Evolutionary conservation across 164 flowering plant species (phyloP).

Genomic region (Chloranthus sessilifolius): DNA sequence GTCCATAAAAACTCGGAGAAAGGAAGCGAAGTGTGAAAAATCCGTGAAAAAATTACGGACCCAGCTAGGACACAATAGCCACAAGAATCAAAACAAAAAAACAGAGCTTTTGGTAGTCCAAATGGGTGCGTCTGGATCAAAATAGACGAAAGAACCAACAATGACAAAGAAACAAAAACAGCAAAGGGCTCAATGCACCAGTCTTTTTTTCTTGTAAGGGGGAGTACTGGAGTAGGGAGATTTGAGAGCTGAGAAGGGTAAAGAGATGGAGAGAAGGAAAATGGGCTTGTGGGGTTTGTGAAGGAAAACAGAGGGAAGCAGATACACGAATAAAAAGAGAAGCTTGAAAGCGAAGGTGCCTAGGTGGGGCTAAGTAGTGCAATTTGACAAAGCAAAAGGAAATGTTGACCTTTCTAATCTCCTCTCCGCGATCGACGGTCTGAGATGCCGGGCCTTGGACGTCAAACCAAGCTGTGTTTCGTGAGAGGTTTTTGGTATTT

Average conservation of each 20-base stretch:
- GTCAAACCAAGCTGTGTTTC: conserved; percentile 33
- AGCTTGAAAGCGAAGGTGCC: background rate
- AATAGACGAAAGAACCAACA: background rate
- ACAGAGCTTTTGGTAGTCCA: background rate
- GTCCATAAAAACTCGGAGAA: conserved; percentile 23
- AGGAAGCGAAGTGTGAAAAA: background rate
- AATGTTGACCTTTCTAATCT: conserved; percentile 5
- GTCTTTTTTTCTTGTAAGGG: background rate
- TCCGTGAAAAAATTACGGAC: background rate
- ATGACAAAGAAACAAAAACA: background rate
- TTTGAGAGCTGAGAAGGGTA: conserved; percentile 14
- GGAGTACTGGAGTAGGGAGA: conserved; percentile 13
- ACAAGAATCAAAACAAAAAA: conserved; percentile 4
- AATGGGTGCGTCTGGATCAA: background rate
- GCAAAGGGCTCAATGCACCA: background rate
- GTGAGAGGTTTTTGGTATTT: too few species aligned
- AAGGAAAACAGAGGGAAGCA: background rate
- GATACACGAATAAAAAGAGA: background rate
- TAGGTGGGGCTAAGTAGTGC: background rate
- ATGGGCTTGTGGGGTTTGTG: background rate
- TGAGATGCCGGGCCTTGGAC: conserved; percentile 37
- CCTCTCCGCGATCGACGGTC: conserved; percentile 31
- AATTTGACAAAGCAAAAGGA: too few species aligned
- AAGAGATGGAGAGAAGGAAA: conserved; percentile 16
- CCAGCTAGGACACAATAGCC: background rate